A percentile compares a stretch with the other conserved stretches of the same genome.
phyloP scores from a whole-genome alignment of 352 stramenopile genomes.

The Phytopythium chamaehyphon region DNA sequence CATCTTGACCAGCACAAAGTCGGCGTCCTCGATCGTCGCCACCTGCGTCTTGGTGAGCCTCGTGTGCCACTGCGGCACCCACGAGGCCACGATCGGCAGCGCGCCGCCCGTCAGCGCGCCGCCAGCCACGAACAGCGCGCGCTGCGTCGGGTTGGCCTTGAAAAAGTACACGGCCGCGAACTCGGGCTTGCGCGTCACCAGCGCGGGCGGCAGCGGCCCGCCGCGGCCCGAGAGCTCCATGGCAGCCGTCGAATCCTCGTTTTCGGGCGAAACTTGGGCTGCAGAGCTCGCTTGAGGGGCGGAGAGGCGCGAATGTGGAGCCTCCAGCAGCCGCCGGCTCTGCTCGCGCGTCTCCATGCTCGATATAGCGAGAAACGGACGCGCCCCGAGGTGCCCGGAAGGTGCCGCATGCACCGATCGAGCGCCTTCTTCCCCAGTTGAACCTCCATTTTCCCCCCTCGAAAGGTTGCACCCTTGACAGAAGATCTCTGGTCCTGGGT shows the following conservation, averaged over 20 bases:
- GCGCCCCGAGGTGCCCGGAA: no score
- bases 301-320: no score
- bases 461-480: slow-evolving; percentile 1
- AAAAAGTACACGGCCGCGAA: slow-evolving; percentile 8
- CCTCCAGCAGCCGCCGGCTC: no score
- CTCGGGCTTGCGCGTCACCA: slow-evolving; percentile 3
- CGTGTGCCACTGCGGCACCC: slow-evolving; percentile 57
- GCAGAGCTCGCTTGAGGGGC: no score
- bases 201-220: not conserved
- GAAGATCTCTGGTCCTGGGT: not conserved
- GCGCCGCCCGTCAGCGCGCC: slow-evolving; percentile 38
- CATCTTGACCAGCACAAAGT: slow-evolving; percentile 47
- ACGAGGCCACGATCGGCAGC: slow-evolving; percentile 39
- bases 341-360: not conserved
- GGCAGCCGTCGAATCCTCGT: not conserved
- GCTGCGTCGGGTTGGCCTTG: slow-evolving; percentile 23
- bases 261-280: no score
- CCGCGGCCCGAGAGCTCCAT: slow-evolving; percentile 1
- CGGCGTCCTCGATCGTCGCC: slow-evolving; percentile 31
- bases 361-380: not conserved
- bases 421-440: not conserved
- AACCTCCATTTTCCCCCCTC: not conserved
- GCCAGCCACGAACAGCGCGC: slow-evolving; percentile 32
- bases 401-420: no score
- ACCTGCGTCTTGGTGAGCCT: slow-evolving; percentile 44